Evolutionary conservation across 495 filamentous ascomycete species (phyloP).

Genomic region (Penicillium macrosclerotiorum): DNA sequence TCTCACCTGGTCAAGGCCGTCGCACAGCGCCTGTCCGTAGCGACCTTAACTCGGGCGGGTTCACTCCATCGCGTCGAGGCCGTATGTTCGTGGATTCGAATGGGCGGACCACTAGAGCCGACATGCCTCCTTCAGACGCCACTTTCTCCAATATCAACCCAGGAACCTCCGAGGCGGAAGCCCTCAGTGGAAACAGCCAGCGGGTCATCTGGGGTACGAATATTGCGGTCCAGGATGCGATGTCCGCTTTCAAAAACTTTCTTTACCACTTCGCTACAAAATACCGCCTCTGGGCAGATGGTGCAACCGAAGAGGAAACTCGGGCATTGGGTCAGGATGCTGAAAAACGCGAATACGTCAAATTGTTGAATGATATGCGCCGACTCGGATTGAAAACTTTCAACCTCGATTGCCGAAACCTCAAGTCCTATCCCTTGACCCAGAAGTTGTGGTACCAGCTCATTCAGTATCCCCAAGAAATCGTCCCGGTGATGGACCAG

Average conservation of each 20-base stretch:
- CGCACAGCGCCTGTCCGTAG: constrained; percentile 59
- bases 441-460: constrained; percentile 93
- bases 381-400: constrained; percentile 76
- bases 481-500: constrained; percentile 95
- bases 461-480: constrained; percentile 89
- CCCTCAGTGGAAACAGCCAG: constrained; percentile 73
- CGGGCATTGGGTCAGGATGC: constrained; percentile 55
- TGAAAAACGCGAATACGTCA: constrained; percentile 73
- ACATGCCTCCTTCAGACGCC: constrained; percentile 64
- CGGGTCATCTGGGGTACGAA: constrained; percentile 97
- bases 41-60: constrained; percentile 77
- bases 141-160: constrained; percentile 88
- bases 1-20: constrained; percentile 57
- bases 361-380: constrained; percentile 86
- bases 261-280: constrained; percentile 84
- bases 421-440: constrained; percentile 90
- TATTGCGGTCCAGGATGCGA: constrained; percentile 86
- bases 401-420: constrained; percentile 84
- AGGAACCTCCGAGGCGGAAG: constrained; percentile 87
- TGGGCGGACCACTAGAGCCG: constrained; percentile 64
- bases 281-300: constrained; percentile 88
- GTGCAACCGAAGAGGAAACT: constrained; percentile 74
- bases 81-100: constrained; percentile 80
- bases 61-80: constrained; percentile 60
- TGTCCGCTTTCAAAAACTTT: constrained; percentile 85